A percentile compares a stretch with the other conserved stretches of the same genome.
phyloP scores from a whole-genome alignment of 108 stramenopile species.

The Cyclostephanos invisitatus region DNA sequence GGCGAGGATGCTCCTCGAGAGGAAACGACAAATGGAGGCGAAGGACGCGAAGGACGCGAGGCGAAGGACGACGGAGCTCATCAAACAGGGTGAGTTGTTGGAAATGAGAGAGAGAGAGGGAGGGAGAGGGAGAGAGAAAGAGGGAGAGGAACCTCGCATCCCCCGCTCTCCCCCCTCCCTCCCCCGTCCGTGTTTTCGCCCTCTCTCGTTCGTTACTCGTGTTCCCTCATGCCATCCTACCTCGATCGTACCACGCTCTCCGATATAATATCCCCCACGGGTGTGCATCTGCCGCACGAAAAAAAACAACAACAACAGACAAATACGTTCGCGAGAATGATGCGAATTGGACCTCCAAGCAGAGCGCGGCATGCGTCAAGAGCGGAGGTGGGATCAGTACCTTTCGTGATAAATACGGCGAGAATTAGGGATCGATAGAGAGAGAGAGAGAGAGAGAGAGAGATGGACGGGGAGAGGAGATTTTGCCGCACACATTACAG shows the following conservation, averaged over 20 bases:
- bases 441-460: too few relatives aligned
- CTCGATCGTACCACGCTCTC: too few relatives aligned
- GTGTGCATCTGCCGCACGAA: not conserved
- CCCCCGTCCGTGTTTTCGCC: not conserved
- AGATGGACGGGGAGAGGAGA: too few relatives aligned
- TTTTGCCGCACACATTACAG: too few relatives aligned
- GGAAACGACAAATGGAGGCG: constrained; percentile 54
- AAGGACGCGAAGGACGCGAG: constrained; percentile 53
- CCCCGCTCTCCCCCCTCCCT: too few relatives aligned
- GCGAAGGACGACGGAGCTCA: constrained; percentile 37
- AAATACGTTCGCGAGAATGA: constrained; percentile 70
- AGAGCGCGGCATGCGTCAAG: constrained; percentile 71
- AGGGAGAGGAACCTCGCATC: not conserved
- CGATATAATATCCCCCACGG: too few relatives aligned
- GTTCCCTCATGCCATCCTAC: too few relatives aligned
- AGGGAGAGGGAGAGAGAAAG: too few relatives aligned
- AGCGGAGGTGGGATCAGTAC: constrained; percentile 62
- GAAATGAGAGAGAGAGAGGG: too few relatives aligned
- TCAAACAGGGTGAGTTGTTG: constrained; percentile 45
- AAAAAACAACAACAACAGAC: constrained; percentile 47
- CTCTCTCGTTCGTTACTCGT: too few relatives aligned
- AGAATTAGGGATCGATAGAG: constrained; percentile 43
- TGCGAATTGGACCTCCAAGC: constrained; percentile 65
- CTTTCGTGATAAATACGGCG: constrained; percentile 76
- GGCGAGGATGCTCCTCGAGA: constrained; percentile 60